phyloP scores from a whole-genome alignment of 1,139 yeast species.

The Saccharomyces hybrid region DNA sequence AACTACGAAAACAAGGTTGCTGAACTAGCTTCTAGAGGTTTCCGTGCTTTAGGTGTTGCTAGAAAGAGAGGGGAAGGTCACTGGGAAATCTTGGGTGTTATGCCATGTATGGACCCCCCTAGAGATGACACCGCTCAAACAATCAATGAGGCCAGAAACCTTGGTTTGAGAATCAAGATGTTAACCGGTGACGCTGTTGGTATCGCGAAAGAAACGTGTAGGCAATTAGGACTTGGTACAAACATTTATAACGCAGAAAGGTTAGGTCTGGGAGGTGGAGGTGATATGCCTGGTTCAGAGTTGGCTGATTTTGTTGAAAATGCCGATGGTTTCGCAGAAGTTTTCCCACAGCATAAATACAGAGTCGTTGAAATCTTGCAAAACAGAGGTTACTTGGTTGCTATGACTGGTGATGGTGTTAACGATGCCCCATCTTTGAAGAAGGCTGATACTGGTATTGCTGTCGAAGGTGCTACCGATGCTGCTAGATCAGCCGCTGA shows the following conservation, averaged over 20 bases:
- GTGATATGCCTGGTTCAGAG: slow-evolving; percentile 95
- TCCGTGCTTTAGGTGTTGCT: slow-evolving; percentile 98
- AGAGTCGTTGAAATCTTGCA: slow-evolving; percentile 45
- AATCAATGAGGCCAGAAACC: slow-evolving; percentile 84
- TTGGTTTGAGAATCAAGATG: slow-evolving; percentile 96
- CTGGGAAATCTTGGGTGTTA: slow-evolving; percentile 96
- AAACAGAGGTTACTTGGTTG: slow-evolving; percentile 89
- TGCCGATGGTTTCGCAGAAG: slow-evolving; percentile 97
- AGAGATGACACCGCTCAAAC: slow-evolving; percentile 97
- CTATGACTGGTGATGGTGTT: slow-evolving; percentile 99
- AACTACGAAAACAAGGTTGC: slow-evolving; percentile 95
- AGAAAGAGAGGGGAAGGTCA: slow-evolving; percentile 99
- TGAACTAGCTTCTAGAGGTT: slow-evolving; percentile 97
- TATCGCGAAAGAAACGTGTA: slow-evolving; percentile 97
- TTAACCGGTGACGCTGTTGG: slow-evolving; percentile 99
- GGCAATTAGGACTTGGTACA: slow-evolving; percentile 95
- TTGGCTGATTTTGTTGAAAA: slow-evolving; percentile 93
- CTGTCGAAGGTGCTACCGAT: slow-evolving; percentile 95
- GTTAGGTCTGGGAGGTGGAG: slow-evolving; percentile 93
- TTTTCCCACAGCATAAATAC: slow-evolving; percentile 94
- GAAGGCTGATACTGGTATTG: slow-evolving; percentile 96
- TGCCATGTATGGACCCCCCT: slow-evolving; percentile 99
- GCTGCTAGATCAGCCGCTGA: slow-evolving; percentile 97
- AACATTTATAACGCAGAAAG: slow-evolving; percentile 97
- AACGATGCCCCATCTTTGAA: slow-evolving; percentile 94